These are phyloP conservation scores for Hirsutella rhossiliensis DNA, from an alignment of 2,329 filamentous ascomycete genomes.

Conservation along the genomic window DNA sequence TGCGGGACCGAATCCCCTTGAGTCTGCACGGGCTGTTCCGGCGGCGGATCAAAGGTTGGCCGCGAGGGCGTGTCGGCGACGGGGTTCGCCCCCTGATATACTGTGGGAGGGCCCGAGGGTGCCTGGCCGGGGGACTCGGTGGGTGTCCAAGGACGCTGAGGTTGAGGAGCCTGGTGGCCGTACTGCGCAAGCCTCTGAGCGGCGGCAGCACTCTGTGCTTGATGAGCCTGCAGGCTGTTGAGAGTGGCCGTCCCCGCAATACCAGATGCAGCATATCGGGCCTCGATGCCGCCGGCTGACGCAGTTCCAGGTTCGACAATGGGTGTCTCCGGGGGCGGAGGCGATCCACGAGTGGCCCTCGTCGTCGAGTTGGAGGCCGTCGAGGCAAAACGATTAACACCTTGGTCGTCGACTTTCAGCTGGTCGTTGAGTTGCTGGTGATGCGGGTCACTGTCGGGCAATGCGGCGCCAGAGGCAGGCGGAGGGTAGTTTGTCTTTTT, in stretches of 20 bases:
- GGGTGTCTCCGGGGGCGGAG: conserved; percentile 88
- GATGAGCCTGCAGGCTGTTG: conserved; percentile 54
- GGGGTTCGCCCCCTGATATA: conserved; percentile 77
- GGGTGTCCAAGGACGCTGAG: conserved; percentile 73
- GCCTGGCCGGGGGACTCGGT: conserved; percentile 80
- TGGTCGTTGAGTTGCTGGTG: conserved; percentile 7
- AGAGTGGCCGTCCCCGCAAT: conserved; percentile 79
- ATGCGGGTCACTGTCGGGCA: background rate
- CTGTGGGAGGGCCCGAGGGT: conserved; percentile 78
- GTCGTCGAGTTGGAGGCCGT: conserved; percentile 92
- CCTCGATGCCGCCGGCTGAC: conserved; percentile 76
- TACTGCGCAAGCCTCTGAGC: conserved; percentile 75
- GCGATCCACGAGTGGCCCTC: conserved; percentile 80
- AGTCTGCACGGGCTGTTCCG: conserved; percentile 21
- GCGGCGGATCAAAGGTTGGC: conserved; percentile 28
- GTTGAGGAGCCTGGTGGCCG: conserved; percentile 26
- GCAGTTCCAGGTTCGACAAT: conserved; percentile 58
- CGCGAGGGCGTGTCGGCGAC: conserved; percentile 40
- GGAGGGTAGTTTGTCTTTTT: conserved; percentile 50
- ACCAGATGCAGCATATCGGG: conserved; percentile 79
- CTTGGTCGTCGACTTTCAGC: conserved; percentile 25
- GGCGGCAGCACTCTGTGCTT: conserved; percentile 62
- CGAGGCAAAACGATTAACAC: conserved; percentile 55
- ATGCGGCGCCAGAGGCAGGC: conserved; percentile 23
- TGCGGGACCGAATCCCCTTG: conserved; percentile 30